Evolutionary conservation across 2,329 filamentous ascomycete genomes (phyloP), one percentile per base, ranked within the genome.

Genomic region (Arthrocladium fulminans): DNA sequence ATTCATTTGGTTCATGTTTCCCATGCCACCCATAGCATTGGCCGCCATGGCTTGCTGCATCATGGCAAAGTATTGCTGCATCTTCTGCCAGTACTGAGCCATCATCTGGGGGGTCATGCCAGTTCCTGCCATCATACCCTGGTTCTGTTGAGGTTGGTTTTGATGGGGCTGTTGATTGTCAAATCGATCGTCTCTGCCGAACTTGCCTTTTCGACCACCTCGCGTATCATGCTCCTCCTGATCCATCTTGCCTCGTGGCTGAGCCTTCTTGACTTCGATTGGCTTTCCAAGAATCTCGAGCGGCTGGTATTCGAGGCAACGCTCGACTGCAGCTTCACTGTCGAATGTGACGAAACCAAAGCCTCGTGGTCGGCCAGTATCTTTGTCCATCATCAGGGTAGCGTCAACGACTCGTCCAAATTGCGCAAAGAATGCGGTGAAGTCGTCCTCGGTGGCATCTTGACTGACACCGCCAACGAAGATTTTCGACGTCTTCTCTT

Each of bases 331-430:
- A 13, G 87, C 83, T 61, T 98, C 92, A 57, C 84, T 94, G 68
- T 98, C 92, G 59, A 98, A 98, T 0, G 92, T 98, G 46, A 98
- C 92, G 65, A 98, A 98, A 12, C 92, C 92, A 61, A 98, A 98
- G 1, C 92, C 92, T 62, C 92, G 79, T 2, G 92, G 92, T 34
- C 92, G 81, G n/a, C 92, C 92, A 1, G 92, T 98, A 66, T 98
- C 92, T 69, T 98, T 98, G 66, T 98, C 92, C 82, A 98, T 98
- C 92, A 98, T 98, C 2, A 98, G 80, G 0, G 92, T 98, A 1
- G 92, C 92, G 68, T 98, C 92, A 32, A 98, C 84, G 17, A 98
- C 92, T 52, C 90, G 83, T 23, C 92, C 92, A 60, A 97, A 98
- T 62, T 95, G 87, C 61, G 86, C 88, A 70, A 98, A 98, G 69